phyloP scores from a whole-genome alignment of 805 yeast genomes.

The Ogataea pilisensis region DNA sequence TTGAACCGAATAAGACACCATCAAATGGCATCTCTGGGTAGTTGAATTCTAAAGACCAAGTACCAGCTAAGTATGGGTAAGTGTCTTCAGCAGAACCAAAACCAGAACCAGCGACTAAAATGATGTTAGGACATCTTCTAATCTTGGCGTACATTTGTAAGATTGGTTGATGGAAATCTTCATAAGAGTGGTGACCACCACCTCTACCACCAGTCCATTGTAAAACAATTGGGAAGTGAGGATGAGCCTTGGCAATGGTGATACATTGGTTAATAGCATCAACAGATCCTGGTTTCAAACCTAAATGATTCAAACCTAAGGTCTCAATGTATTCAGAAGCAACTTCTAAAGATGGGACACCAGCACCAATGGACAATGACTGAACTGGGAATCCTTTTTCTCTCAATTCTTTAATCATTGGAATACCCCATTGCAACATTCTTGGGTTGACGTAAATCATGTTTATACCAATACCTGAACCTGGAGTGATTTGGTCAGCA shows the following conservation, averaged over 20 bases:
- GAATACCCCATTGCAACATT: conserved; percentile 98
- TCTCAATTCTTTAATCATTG: conserved; percentile 85
- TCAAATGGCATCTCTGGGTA: conserved; percentile 99
- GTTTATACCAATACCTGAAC: conserved; percentile 87
- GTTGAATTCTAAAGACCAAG: conserved; percentile 83
- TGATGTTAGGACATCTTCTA: conserved; percentile 85
- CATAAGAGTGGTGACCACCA: conserved; percentile 99
- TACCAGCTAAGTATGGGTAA: conserved; percentile 95
- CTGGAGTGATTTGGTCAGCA: conserved; percentile 67
- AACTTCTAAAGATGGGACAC: conserved; percentile 97
- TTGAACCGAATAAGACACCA: conserved; percentile 92
- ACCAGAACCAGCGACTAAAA: conserved; percentile 96
- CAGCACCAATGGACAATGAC: conserved; percentile 97
- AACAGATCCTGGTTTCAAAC: conserved; percentile 96
- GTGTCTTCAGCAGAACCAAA: conserved; percentile 97
- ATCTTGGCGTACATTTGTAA: conserved; percentile 93
- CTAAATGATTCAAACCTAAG: conserved; percentile 87
- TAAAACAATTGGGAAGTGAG: conserved; percentile 90
- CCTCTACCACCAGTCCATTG: conserved; percentile 99
- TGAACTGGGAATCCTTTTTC: conserved; percentile 93
- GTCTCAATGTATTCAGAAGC: conserved; percentile 94
- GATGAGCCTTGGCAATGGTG: conserved; percentile 91
- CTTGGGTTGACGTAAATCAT: conserved; percentile 95
- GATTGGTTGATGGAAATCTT: conserved; percentile 98
- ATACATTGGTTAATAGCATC: conserved; percentile 87